phyloP scores from a whole-genome alignment of 2,329 filamentous ascomycete genomes.

The Tolypocladium inflatum region DNA sequence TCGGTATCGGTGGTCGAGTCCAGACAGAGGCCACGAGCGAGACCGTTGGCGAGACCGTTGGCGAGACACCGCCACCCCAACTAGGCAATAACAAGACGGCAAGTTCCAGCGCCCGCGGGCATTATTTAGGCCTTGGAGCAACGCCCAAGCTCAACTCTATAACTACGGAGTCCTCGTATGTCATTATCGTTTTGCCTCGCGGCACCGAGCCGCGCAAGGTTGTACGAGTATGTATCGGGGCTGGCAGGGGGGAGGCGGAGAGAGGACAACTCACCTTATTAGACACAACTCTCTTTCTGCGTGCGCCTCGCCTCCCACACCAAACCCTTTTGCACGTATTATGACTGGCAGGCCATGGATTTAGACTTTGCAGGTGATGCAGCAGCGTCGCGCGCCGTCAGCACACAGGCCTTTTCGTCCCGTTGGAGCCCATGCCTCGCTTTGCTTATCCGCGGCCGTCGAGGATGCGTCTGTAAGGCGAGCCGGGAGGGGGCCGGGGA shows the following conservation, averaged over 20 bases:
- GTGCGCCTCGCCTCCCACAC: background rate
- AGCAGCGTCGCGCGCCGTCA: background rate
- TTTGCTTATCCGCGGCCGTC: background rate
- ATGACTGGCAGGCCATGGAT: background rate
- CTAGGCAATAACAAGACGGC: background rate
- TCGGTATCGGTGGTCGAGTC: too few species aligned
- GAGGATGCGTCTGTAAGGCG: too few species aligned
- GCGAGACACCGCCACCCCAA: too few species aligned
- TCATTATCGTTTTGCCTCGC: background rate
- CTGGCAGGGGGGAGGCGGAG: background rate
- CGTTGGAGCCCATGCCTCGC: background rate
- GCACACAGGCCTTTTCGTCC: background rate
- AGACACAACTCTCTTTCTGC: background rate
- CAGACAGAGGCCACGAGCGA: too few species aligned
- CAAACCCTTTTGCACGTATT: background rate
- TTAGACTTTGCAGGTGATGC: background rate
- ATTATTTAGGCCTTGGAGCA: background rate
- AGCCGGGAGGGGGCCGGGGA: background rate
- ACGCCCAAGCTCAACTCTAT: background rate
- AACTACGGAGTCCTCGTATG: too few species aligned
- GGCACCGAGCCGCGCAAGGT: background rate
- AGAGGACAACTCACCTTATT: background rate
- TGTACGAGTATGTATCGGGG: background rate
- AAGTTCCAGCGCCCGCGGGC: background rate
- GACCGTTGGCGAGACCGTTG: too few species aligned